phyloP scores from a whole-genome alignment of 2,329 filamentous ascomycete species.

The Phialemonium atrogriseum region DNA sequence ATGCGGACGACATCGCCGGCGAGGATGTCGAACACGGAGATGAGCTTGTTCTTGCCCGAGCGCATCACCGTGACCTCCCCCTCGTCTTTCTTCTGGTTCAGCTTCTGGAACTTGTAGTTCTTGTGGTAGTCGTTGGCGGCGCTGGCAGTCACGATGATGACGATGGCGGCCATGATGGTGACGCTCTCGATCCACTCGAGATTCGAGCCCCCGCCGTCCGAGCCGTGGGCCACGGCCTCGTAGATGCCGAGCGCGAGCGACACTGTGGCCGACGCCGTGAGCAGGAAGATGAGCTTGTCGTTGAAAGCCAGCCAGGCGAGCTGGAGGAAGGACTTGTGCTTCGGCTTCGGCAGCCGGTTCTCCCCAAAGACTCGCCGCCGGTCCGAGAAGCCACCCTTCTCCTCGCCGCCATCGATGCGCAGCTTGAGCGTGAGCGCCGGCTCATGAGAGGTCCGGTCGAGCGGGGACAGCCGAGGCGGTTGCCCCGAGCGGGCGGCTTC shows the following conservation, averaged over 20 bases:
- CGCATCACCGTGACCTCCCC: constrained; percentile 54
- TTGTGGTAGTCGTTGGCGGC: constrained; percentile 57
- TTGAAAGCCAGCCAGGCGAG: constrained; percentile 64
- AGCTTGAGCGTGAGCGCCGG: constrained; percentile 3
- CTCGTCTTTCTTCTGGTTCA: constrained; percentile 50
- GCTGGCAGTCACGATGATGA: constrained; percentile 53
- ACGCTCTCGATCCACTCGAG: constrained; percentile 58
- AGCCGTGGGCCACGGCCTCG: constrained; percentile 45
- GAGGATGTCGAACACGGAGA: constrained; percentile 55
- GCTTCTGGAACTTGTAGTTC: constrained; percentile 49
- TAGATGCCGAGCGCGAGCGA: constrained; percentile 65
- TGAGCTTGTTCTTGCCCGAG: constrained; percentile 51
- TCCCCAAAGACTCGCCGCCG: too few species aligned
- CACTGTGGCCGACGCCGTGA: constrained; percentile 60
- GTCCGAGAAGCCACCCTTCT: too few species aligned
- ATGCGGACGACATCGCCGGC: constrained; percentile 59
- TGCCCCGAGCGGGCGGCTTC: too few species aligned
- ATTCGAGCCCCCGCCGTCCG: constrained; percentile 28
- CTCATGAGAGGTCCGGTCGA: not conserved
- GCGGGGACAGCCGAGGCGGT: constrained; percentile 8
- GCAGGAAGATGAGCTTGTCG: constrained; percentile 63
- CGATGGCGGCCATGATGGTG: constrained; percentile 51
- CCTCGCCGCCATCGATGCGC: constrained; percentile 4
- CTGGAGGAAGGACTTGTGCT: constrained; percentile 10
- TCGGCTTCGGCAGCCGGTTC: constrained; percentile 2